Conservation (phyloP, 2,329 filamentous ascomycete genomes). For the Fusarium sp. region DNA sequence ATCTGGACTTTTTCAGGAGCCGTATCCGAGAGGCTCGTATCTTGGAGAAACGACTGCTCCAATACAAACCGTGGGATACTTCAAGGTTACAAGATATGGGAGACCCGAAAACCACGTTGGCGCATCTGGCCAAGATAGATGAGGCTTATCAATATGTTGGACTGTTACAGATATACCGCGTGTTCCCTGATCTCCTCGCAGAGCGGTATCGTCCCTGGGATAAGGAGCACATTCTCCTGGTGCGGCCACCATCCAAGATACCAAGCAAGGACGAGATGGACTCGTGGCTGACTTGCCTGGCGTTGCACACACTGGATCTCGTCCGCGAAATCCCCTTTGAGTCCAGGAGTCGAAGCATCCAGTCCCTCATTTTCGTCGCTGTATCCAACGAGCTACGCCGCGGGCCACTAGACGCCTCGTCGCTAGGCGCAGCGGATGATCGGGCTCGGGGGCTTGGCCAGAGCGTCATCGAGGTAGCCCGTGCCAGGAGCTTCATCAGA, state of each 20-base stretch:
- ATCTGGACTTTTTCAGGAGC: constrained; percentile 27
- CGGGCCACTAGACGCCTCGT: neutral
- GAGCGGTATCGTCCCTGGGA: constrained; percentile 30
- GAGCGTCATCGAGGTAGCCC: constrained; percentile 18
- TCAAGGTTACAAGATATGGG: constrained; percentile 26
- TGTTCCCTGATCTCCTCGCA: constrained; percentile 36
- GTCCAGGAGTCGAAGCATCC: constrained; percentile 4
- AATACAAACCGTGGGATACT: constrained; percentile 9
- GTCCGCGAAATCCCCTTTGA: constrained; percentile 17
- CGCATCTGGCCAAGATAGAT: constrained; percentile 30
- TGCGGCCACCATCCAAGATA: neutral
- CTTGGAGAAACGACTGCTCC: constrained; percentile 25
- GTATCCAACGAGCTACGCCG: constrained; percentile 26
- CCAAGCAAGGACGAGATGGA: constrained; percentile 25
- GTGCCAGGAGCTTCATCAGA: constrained; percentile 20
- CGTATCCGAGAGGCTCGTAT: constrained; percentile 22
- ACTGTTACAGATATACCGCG: constrained; percentile 34
- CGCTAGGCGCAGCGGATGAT: neutral
- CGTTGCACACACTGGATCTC: constrained; percentile 27
- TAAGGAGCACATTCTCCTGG: constrained; percentile 9
- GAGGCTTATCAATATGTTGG: constrained; percentile 34
- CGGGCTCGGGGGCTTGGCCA: neutral
- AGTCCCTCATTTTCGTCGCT: constrained; percentile 15
- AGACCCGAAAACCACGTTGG: constrained; percentile 23
- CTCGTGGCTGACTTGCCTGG: constrained; percentile 30